Conservation (phyloP, 768 basidiomycete genomes). For the Lactarius trivialis region DNA sequence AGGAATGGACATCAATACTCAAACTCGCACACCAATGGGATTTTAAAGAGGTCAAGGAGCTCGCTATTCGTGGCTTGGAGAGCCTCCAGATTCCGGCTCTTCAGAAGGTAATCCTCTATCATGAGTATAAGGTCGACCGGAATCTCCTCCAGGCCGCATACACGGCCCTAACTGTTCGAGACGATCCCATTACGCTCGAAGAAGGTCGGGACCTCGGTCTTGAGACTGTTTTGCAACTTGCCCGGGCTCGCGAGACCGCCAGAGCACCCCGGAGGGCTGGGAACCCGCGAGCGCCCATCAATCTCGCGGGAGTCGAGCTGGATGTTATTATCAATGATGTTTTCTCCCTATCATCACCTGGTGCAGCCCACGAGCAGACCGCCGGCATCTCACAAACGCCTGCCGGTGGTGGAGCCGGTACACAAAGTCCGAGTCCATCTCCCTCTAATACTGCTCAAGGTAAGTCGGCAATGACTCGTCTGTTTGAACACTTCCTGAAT, state of each 20-base stretch:
- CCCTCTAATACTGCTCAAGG: slow-evolving; percentile 8
- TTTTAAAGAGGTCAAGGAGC: slow-evolving; percentile 44
- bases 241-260: slow-evolving; percentile 43
- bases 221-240: slow-evolving; percentile 47
- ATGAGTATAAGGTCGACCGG: slow-evolving; percentile 42
- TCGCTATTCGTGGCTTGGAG: slow-evolving; percentile 49
- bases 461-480: slow-evolving; percentile 1
- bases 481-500: slow-evolving; percentile 7
- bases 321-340: slow-evolving; percentile 10
- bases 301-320: slow-evolving; percentile 3
- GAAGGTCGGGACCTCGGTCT: slow-evolving; percentile 53
- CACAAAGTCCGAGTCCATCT: neutral
- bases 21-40: slow-evolving; percentile 48
- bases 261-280: neutral
- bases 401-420: neutral
- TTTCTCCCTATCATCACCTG: slow-evolving; percentile 8
- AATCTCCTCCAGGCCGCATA: slow-evolving; percentile 48
- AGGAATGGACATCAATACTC: slow-evolving; percentile 52
- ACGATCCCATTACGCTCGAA: slow-evolving; percentile 42
- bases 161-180: slow-evolving; percentile 44
- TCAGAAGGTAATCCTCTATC: slow-evolving; percentile 51
- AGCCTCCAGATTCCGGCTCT: slow-evolving; percentile 39
- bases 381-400: neutral
- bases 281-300: slow-evolving; percentile 6
- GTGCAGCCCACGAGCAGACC: neutral